Base-by-base conservation (phyloP, 306 rosid species). In the Lathyrus aphaca region DNA sequence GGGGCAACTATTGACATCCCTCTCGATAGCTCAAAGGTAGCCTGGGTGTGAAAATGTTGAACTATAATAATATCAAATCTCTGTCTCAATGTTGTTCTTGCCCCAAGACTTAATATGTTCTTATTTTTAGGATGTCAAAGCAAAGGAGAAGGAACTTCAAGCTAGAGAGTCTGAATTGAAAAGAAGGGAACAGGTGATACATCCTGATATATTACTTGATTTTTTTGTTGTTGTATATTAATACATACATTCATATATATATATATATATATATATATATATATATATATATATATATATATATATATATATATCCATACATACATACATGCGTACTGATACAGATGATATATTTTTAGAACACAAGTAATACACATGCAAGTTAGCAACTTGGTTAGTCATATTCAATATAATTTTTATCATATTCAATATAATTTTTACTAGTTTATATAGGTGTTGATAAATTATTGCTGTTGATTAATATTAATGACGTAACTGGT, bases 101-200 rank as follows among this genome's bases (percentile, higher is more conserved):
- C 27, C 43, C 56, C n/a, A 15, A 50, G 16, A 70, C 32, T 79
- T 76, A 61, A 30, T 64, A 39, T 61, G 60, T 63, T 13, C 51
- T 75, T 35, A 68, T 70, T 54, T 69, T 23, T 75, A 91, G 99
- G 91, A 82, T 76, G 5, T 79, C 66, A 86, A 84, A 77, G 62
- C 88, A 37, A 91, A 87, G 86, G 97, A 94, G 85, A 94, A 74
- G 85, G 92, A 89, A 66, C 97, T 94, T 81, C 84, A 80, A 74
- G 95, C 92, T 42, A 85, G 64, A 86, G 98, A 94, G 72, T 79
- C 92, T 78, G 98, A 94, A 66, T 79, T 94, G 83, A 91, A 64
- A 79, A 88, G 32, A 81, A 91, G 82, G 90, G 99, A 91, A 74
- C 95, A 89, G 89, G 99, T 91, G 82, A 71, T 58, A 81, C 45